Evolutionary conservation across 2,329 filamentous ascomycete species (phyloP).

Genomic region (Neofusicoccum sp.): DNA sequence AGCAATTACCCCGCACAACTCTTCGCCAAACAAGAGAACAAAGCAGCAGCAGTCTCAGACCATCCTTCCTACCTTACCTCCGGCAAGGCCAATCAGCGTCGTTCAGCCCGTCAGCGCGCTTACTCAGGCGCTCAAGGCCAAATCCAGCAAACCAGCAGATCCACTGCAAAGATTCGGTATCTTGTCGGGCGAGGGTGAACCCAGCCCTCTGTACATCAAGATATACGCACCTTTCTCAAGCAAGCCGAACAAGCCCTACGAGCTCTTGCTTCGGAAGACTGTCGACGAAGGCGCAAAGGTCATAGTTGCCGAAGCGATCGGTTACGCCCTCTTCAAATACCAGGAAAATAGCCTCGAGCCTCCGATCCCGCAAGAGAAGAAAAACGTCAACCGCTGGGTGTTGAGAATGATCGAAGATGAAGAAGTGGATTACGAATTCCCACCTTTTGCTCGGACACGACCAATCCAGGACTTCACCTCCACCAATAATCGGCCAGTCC

Average conservation of each 20-base stretch:
- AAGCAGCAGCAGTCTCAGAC: conserved; percentile 49
- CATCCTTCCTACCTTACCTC: conserved; percentile 67
- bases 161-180: conserved; percentile 78
- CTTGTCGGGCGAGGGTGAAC: conserved; percentile 76
- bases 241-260: conserved; percentile 65
- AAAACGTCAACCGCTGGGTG: conserved; percentile 81
- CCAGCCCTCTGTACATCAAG: conserved; percentile 73
- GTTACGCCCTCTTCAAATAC: conserved; percentile 76
- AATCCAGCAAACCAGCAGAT: conserved; percentile 68
- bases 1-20: conserved; percentile 44
- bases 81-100: conserved; percentile 72
- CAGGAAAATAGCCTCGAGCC: conserved; percentile 76
- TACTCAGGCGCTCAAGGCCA: conserved; percentile 72
- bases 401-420: conserved; percentile 82
- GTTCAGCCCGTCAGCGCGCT: conserved; percentile 71
- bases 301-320: conserved; percentile 79
- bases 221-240: conserved; percentile 76
- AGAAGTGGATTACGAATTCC: conserved; percentile 84
- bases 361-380: conserved; percentile 63
- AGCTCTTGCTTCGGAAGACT: conserved; percentile 70
- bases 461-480: conserved; percentile 76
- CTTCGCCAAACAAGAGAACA: conserved; percentile 64
- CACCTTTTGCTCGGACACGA: conserved; percentile 73
- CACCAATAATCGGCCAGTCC: conserved; percentile 71
- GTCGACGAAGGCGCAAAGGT: conserved; percentile 71